Evolutionary conservation across 2,329 filamentous ascomycete species (phyloP), one percentile per base, ranked within the genome.

Genomic region (Alternaria novae-zelandiae): DNA sequence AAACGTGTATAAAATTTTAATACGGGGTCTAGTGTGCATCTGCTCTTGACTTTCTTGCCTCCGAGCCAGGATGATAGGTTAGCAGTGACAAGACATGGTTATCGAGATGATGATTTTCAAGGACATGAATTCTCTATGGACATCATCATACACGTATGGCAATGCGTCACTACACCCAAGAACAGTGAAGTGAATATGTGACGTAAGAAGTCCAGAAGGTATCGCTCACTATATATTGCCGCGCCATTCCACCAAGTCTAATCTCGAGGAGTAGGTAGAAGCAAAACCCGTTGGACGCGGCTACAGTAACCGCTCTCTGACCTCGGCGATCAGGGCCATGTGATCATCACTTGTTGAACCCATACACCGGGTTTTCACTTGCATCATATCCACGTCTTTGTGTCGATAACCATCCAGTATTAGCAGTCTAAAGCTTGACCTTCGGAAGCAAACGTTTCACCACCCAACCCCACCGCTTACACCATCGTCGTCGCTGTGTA

Each of bases 391-490:
- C 3, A 41, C 36, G n/a, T 41, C 8, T 41, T 5, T 17, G 36
- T 6, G 6, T 45, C 43, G 2, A 3, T 47, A 3, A 4, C 21
- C 15, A 8, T 23, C 20, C 15, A 23, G 20, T 21, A 1, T 51
- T 1, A 20, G 17, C 6, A n/a, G 8, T 7, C 9, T 5, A 2
- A 12, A 4, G 13, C 17, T 51, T 11, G 8, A 11, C 9, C 12
- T 21, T 46, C 41, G 54, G 54, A 41, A 46, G 41, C n/a, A 45
- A 28, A 9, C 26, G 41, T 56, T 46, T 23, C 41, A 45, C 30
- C 12, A 21, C 12, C 9, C 32, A 36, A 3, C 7, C 15, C 32
- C 30, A 15, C 8, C 2, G 13, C 30, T n/a, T 20, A 32, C 41
- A 30, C n/a, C 28, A 13, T 32, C n/a, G n/a, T 20, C n/a, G 3